Base-by-base conservation (phyloP, 2,329 filamentous ascomycete genomes). In the Colletotrichum kahawae region DNA sequence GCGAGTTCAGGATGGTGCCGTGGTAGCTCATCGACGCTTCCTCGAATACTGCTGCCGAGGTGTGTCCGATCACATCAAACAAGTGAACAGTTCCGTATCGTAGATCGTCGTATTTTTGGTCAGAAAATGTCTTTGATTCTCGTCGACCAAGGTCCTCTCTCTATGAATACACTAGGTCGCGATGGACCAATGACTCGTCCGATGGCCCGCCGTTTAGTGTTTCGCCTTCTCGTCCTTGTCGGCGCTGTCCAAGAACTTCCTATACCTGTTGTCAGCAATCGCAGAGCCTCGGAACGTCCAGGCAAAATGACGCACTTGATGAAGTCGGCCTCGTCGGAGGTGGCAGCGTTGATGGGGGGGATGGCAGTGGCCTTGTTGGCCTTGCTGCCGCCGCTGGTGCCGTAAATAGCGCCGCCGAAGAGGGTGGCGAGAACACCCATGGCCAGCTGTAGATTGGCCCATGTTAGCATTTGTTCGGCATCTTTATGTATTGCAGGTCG, bases 301-400 rank as follows among this genome's bases (percentile, higher is more conserved):
- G 64, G 63, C 24, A 33, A 67, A 63, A 67, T 64, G 34, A 76
- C 88, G 86, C 84, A 92, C 90, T 92, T 91, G 87, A 92, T 91
- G 84, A 92, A 92, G 82, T 92, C 89, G 83, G 88, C 90, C 86
- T 92, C 90, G 82, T 92, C 90, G 80, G 90, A 87, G 85, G 87
- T 91, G 67, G 89, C 88, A 75, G 90, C 90, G 83, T 92, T 92
- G 87, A 92, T 90, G 66, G 90, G 90, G 77, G 90, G 90, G 65
- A 88, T 82, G 74, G 87, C 85, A 64, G 83, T 79, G 78, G 84
- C 84, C 16, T 29, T 59, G 78, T 82, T 75, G 78, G 81, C 81
- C 82, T 85, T 87, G 83, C 86, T 87, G 82, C 86, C 82, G 82
- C 86, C 82, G 76, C 90, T 87, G 76, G 87, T 89, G 78, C 86